Base-by-base conservation (phyloP, 1,284 basidiomycete species). In the Kalmanozyma brasiliensis region DNA sequence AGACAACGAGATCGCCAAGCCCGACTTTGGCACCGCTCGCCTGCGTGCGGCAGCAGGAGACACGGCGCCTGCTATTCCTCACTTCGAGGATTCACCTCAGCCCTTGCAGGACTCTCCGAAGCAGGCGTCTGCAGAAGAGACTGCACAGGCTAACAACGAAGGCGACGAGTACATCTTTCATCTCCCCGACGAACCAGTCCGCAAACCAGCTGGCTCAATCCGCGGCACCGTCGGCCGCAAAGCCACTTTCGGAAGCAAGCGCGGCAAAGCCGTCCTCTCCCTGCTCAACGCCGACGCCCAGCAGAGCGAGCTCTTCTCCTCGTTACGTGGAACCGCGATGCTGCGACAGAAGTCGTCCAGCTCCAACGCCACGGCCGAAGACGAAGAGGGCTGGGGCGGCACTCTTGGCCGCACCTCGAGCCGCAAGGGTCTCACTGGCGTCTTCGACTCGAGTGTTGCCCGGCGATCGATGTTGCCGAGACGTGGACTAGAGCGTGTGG, bases 341-440 rank as follows among this genome's bases (percentile, higher is more conserved):
- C 53, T 57, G 4, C 67, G 61, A 32, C 41, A 56, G 11, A 60
- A 49, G 19, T 52, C 41, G 2, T 29, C 9, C 17, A 33, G 19
- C 13, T 22, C 26, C 14, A n/a, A n/a, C n/a, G 33, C 22, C 11
- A 19, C 33, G 10, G 49, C 61, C 23, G 58, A 51, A 19, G 64
- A 72, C 35, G 60, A 72, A 37, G 59, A 67, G 26, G 67, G 64
- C 3, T 74, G 68, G 72, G 69, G 68, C 23, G 63, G 64, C n/a
- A 72, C 69, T 4, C 37, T 74, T 0, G 55, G 63, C 16, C 47
- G 72, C n/a, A 60, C 41, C 17, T 52, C 38, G 6, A 52, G 32
- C 35, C 49, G 71, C 10, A 60, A 59, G 42, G 44, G 61, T 22
- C 34, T 65, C 13, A 45, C 23, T 4, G 38, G 47, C 11, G 55